Conservation (phyloP, 495 filamentous ascomycete species). For the Lepraria neglecta region DNA sequence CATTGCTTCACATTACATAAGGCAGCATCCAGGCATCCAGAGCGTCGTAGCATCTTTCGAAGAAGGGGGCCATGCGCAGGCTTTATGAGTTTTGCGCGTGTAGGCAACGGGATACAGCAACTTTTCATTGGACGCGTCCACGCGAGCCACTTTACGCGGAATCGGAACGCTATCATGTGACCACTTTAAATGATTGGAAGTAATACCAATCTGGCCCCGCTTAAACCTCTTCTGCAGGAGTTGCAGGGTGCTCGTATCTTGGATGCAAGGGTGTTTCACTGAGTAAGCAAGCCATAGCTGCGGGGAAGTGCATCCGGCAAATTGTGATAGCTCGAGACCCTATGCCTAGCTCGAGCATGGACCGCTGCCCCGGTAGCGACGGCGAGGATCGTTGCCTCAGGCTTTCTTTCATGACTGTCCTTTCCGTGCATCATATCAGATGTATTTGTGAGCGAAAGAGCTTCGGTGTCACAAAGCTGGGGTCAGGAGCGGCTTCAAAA, state of each 20-base stretch:
- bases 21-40: constrained; percentile 21
- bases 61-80: constrained; percentile 6
- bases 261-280: constrained; percentile 20
- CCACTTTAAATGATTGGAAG: constrained; percentile 1
- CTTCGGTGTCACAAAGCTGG: neutral
- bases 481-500: neutral
- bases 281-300: constrained; percentile 18
- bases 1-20: constrained; percentile 21
- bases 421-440: neutral
- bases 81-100: constrained; percentile 21
- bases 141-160: constrained; percentile 15
- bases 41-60: constrained; percentile 15
- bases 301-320: constrained; percentile 24
- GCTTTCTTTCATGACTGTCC: neutral
- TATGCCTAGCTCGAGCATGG: constrained; percentile 8
- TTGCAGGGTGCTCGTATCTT: constrained; percentile 11
- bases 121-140: constrained; percentile 16
- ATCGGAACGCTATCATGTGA: constrained; percentile 24
- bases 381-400: constrained; percentile 8
- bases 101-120: constrained; percentile 14
- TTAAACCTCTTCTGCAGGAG: constrained; percentile 7
- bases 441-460: neutral
- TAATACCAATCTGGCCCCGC: constrained; percentile 1
- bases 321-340: constrained; percentile 18
- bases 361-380: constrained; percentile 15